These are phyloP conservation scores for Diplogelasinospora grovesii DNA, from an alignment of 495 filamentous ascomycete genomes.

Conservation along the genomic window DNA sequence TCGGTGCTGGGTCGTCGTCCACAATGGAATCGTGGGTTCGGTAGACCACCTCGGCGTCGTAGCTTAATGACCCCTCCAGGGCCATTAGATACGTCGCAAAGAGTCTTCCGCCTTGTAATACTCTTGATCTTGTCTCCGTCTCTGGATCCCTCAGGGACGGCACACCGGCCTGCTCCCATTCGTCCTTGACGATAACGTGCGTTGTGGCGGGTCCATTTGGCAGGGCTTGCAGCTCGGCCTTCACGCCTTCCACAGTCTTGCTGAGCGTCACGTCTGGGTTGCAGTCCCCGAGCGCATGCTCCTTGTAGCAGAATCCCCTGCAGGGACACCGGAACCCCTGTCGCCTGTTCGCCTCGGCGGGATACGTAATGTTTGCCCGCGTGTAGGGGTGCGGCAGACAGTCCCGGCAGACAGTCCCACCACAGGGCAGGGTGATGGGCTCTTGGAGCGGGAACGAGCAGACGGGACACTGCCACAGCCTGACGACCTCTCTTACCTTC, in stretches of 20 bases:
- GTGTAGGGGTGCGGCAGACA: constrained; percentile 63
- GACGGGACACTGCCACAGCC: constrained; percentile 16
- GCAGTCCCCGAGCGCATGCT: constrained; percentile 74
- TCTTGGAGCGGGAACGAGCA: constrained; percentile 62
- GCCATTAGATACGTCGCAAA: constrained; percentile 54
- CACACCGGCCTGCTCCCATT: constrained; percentile 38
- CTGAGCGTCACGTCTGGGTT: constrained; percentile 66
- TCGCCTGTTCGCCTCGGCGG: constrained; percentile 53
- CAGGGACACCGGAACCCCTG: constrained; percentile 70
- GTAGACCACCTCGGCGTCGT: constrained; percentile 44
- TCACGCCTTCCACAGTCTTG: constrained; percentile 53
- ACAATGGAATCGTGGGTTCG: too few relatives aligned
- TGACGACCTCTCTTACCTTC: constrained; percentile 5
- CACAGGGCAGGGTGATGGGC: constrained; percentile 78
- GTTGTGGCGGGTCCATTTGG: constrained; percentile 22
- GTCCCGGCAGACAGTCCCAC: constrained; percentile 64
- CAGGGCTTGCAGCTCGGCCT: constrained; percentile 36
- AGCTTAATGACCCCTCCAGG: constrained; percentile 45
- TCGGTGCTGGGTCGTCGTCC: too few relatives aligned
- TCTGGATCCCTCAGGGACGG: constrained; percentile 28
- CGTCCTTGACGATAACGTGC: constrained; percentile 33
- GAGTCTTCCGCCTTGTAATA: constrained; percentile 49
- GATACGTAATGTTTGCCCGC: constrained; percentile 68
- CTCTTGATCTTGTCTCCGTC: constrained; percentile 20
- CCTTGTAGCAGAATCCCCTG: constrained; percentile 52